Conservation (phyloP, 2,329 filamentous ascomycete species). For the Aspergillus sp. region DNA sequence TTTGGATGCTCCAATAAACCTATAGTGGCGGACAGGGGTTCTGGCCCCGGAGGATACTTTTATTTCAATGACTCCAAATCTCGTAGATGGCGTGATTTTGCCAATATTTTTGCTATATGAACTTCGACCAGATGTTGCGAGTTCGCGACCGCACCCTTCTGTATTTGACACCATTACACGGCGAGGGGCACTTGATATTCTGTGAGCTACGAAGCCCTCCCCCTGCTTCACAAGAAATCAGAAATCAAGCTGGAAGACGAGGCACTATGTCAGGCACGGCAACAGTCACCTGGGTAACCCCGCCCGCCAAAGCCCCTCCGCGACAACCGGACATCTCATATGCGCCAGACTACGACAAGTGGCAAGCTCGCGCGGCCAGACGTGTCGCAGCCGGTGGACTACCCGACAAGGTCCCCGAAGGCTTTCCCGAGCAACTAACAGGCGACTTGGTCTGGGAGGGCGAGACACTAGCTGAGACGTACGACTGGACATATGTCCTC, state of each 20-base stretch:
- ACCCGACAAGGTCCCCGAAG: neutral
- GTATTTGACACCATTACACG: too few species aligned
- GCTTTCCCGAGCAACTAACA: conserved; percentile 42
- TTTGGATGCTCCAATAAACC: neutral
- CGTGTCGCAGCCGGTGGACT: conserved; percentile 30
- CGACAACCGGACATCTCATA: neutral
- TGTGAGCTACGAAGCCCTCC: too few species aligned
- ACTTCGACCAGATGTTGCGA: too few species aligned
- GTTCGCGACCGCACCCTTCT: too few species aligned
- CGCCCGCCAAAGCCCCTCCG: neutral
- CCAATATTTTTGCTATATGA: neutral
- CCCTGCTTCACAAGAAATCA: neutral
- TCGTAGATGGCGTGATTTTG: neutral
- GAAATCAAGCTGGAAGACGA: neutral
- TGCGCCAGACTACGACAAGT: neutral
- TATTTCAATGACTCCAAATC: neutral
- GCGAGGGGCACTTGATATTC: too few species aligned
- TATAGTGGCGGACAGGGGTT: neutral
- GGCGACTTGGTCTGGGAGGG: conserved; percentile 55
- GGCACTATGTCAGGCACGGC: neutral
- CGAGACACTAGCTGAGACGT: conserved; percentile 39
- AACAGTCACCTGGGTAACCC: neutral
- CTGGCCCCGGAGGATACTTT: neutral
- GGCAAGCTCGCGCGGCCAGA: conserved; percentile 36
- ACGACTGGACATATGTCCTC: conserved; percentile 48